Percentiles rank a stretch among this genome's conserved stretches.
Evolutionary conservation across 805 yeast species (phyloP).

Genomic region (Kodamaea jinghongensis): DNA sequence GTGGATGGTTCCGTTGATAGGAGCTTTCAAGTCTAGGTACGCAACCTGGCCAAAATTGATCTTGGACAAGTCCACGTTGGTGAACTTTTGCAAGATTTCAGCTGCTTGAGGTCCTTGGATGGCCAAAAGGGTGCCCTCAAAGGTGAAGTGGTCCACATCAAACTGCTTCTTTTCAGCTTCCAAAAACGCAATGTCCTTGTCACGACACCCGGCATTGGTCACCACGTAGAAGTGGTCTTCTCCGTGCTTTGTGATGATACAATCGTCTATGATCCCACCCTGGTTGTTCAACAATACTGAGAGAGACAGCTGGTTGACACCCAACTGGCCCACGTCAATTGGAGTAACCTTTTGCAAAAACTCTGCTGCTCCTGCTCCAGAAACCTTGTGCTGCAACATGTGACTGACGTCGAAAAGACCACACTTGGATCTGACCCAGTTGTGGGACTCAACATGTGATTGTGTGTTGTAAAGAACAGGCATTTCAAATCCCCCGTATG

Average conservation of each 20-base stretch:
- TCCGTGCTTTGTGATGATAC: constrained; percentile 84
- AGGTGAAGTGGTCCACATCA: constrained; percentile 40
- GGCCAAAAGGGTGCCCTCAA: constrained; percentile 79
- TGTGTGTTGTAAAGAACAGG: constrained; percentile 87
- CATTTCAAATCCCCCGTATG: constrained; percentile 95
- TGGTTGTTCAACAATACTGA: constrained; percentile 69
- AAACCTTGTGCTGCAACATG: constrained; percentile 86
- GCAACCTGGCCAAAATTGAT: constrained; percentile 74
- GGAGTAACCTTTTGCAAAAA: constrained; percentile 87
- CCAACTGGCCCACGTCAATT: constrained; percentile 63
- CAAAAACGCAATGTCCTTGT: constrained; percentile 69
- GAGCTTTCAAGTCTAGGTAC: constrained; percentile 33
- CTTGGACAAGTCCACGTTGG: constrained; percentile 54
- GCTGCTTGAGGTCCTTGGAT: constrained; percentile 90
- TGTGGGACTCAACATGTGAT: constrained; percentile 87
- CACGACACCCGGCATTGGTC: constrained; percentile 94
- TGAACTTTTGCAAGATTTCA: constrained; percentile 59
- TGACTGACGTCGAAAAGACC: constrained; percentile 97
- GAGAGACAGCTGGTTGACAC: constrained; percentile 62
- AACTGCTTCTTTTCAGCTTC: constrained; percentile 45
- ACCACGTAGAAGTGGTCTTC: constrained; percentile 79
- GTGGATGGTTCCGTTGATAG: constrained; percentile 52
- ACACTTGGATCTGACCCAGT: constrained; percentile 85
- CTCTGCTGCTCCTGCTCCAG: constrained; percentile 63
- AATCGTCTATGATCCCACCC: constrained; percentile 90